These are phyloP conservation scores for Leccinum sublutescens DNA, from an alignment of 768 basidiomycete species.

Conservation along the genomic window DNA sequence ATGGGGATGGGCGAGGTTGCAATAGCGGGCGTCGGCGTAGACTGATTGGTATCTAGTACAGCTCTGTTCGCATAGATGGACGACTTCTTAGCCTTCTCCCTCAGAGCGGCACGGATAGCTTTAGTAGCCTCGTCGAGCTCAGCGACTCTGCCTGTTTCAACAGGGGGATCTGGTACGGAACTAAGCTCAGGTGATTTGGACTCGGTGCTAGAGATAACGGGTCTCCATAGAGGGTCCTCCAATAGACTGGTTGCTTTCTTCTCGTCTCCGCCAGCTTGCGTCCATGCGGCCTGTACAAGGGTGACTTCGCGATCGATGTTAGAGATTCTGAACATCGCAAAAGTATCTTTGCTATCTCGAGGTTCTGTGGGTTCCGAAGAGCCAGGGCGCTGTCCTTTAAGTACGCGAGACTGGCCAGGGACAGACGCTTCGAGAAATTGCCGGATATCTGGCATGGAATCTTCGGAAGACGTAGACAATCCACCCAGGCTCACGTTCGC, in stretches of 20 bases:
- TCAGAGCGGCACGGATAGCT: slow-evolving; percentile 60
- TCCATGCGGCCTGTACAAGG: slow-evolving; percentile 66
- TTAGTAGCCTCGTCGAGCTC: slow-evolving; percentile 74
- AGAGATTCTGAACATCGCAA: slow-evolving; percentile 60
- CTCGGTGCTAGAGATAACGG: slow-evolving; percentile 26
- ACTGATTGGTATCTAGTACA: slow-evolving; percentile 45
- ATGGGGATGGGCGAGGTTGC: slow-evolving; percentile 33
- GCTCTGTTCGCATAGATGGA: slow-evolving; percentile 74
- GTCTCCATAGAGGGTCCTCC: slow-evolving; percentile 55
- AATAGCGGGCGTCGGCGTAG: slow-evolving; percentile 36
- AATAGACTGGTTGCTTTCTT: slow-evolving; percentile 59
- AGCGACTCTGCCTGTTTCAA: slow-evolving; percentile 57
- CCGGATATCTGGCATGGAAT: slow-evolving; percentile 54
- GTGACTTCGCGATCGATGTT: slow-evolving; percentile 44
- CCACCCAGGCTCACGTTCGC: slow-evolving; percentile 37
- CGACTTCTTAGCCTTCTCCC: slow-evolving; percentile 80
- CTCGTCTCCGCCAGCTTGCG: slow-evolving; percentile 56
- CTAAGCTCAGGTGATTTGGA: slow-evolving; percentile 12
- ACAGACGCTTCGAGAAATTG: slow-evolving; percentile 43
- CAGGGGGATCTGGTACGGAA: slow-evolving; percentile 18
- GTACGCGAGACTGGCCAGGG: slow-evolving; percentile 45
- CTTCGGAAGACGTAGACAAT: slow-evolving; percentile 65
- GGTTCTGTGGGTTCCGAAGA: slow-evolving; percentile 31
- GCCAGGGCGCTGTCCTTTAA: slow-evolving; percentile 44
- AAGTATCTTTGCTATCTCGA: slow-evolving; percentile 32